A percentile compares a stretch with the other conserved stretches of the same genome.
phyloP scores from a whole-genome alignment of 805 yeast genomes.

The Cyberlindnera euphorbiiphila region DNA sequence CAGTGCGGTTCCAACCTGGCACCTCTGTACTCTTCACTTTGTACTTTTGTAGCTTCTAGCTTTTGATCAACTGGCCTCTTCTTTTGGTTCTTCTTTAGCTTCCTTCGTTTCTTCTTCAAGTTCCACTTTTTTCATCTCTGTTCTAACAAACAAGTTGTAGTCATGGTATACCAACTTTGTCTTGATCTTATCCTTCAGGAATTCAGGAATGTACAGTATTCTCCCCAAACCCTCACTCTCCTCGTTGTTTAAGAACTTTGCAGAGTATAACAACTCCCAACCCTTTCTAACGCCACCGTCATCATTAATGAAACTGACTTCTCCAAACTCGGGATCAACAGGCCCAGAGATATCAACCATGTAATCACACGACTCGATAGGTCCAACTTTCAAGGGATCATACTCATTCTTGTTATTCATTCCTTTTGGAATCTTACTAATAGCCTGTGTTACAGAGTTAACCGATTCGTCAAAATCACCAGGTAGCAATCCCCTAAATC shows the following conservation, averaged over 20 bases:
- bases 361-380: slow-evolving; percentile 57
- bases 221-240: slow-evolving; percentile 52
- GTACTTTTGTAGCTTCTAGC: too few relatives aligned
- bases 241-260: slow-evolving; percentile 35
- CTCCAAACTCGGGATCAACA: slow-evolving; percentile 42
- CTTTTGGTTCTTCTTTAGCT: not conserved
- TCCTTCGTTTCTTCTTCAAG: not conserved
- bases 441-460: slow-evolving; percentile 27
- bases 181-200: slow-evolving; percentile 26
- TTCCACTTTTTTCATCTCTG: slow-evolving; percentile 1
- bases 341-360: slow-evolving; percentile 60
- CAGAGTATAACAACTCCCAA: slow-evolving; percentile 43
- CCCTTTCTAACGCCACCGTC: slow-evolving; percentile 18
- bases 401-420: slow-evolving; percentile 76
- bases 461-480: slow-evolving; percentile 68
- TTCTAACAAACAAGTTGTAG: slow-evolving; percentile 43
- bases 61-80: not conserved
- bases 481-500: slow-evolving; percentile 84
- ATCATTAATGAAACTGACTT: slow-evolving; percentile 24
- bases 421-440: slow-evolving; percentile 50
- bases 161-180: slow-evolving; percentile 43
- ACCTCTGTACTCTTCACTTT: too few relatives aligned
- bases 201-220: slow-evolving; percentile 46
- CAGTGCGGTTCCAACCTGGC: too few relatives aligned
- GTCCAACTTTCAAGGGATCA: slow-evolving; percentile 52